Base-by-base conservation (phyloP, 164 flowering plant genomes). In the Malania oleifera region DNA sequence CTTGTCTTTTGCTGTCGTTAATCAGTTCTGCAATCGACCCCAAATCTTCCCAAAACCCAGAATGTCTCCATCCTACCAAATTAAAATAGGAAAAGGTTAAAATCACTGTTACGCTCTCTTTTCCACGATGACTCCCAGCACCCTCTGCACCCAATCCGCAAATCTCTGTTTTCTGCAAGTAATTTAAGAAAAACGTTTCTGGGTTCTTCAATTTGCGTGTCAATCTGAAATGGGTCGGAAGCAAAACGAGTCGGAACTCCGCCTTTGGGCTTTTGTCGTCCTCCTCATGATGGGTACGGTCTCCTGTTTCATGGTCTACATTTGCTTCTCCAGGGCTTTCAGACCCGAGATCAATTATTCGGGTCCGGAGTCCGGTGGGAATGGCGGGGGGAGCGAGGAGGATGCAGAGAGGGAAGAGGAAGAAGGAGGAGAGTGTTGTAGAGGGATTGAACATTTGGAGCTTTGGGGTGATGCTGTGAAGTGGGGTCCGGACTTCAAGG, bases 191-290 rank as follows among this genome's bases (percentile, higher is more conserved):
- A n/a, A n/a, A n/a, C n/a, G n/a, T n/a, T n/a, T n/a, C n/a, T n/a
- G n/a, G n/a, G n/a, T n/a, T n/a, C n/a, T n/a, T n/a, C n/a, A n/a
- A n/a, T n/a, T n/a, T n/a, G n/a, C n/a, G n/a, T n/a, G n/a, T n/a
- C n/a, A n/a, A n/a, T n/a, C n/a, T n/a, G n/a, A n/a, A n/a, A 39
- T 39, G 43, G 43, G 43, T 39, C 43, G 43, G 43, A 39, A 39
- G 43, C 43, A 39, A 39, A 39, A 15, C 43, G 43, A 39, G 11
- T 15, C 43, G 43, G 43, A 39, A 9, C 43, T 15, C 11, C 9
- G 11, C 43, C 43, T 9, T 9, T 39, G 43, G 43, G 15, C 43
- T 15, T 39, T 15, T 15, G 9, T 9, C 43, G 9, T 39, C 43
- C 11, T 9, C 43, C 43, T 39, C 43, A 9, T 39, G 11, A 39